Evolutionary conservation across 2,329 filamentous ascomycete species (phyloP).

Genomic region (Aspergillus neotritici): DNA sequence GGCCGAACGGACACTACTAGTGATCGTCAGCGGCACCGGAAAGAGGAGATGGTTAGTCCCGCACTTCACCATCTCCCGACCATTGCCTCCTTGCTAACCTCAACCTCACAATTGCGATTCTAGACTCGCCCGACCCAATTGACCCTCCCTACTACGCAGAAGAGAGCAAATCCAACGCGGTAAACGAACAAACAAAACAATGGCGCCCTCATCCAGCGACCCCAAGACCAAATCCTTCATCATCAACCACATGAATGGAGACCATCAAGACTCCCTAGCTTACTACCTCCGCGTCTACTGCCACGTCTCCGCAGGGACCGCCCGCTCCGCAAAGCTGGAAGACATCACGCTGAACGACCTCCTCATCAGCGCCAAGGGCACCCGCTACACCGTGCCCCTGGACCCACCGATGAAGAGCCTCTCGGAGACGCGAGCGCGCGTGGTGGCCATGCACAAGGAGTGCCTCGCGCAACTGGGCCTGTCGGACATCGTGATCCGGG

Average conservation of each 20-base stretch:
- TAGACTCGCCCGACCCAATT: no score
- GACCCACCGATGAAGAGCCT: slow-evolving; percentile 64
- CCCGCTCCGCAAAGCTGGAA: slow-evolving; percentile 55
- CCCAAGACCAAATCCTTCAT: slow-evolving; percentile 51
- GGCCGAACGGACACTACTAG: no score
- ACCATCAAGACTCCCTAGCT: slow-evolving; percentile 68
- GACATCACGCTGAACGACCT: slow-evolving; percentile 62
- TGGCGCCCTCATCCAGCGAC: slow-evolving; percentile 2
- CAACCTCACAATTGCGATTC: no score
- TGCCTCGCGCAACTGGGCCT: slow-evolving; percentile 57
- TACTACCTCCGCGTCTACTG: slow-evolving; percentile 73
- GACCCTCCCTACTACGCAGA: no score
- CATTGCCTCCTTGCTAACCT: no score
- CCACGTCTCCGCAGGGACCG: slow-evolving; percentile 50
- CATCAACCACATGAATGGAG: slow-evolving; percentile 79
- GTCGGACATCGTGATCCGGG: slow-evolving; percentile 51
- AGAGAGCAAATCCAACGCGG: no score
- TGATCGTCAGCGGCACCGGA: no score
- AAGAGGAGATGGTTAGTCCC: no score
- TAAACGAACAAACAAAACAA: not conserved
- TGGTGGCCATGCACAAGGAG: slow-evolving; percentile 67
- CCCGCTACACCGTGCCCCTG: slow-evolving; percentile 54
- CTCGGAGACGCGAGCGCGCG: slow-evolving; percentile 61
- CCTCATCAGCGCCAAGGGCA: slow-evolving; percentile 51
- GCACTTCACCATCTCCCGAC: no score